A percentile compares a stretch with the other conserved stretches of the same genome.
These are phyloP conservation scores for Oemleria cerasiformis DNA, from an alignment of 306 rosid species.

Conservation along the genomic window DNA sequence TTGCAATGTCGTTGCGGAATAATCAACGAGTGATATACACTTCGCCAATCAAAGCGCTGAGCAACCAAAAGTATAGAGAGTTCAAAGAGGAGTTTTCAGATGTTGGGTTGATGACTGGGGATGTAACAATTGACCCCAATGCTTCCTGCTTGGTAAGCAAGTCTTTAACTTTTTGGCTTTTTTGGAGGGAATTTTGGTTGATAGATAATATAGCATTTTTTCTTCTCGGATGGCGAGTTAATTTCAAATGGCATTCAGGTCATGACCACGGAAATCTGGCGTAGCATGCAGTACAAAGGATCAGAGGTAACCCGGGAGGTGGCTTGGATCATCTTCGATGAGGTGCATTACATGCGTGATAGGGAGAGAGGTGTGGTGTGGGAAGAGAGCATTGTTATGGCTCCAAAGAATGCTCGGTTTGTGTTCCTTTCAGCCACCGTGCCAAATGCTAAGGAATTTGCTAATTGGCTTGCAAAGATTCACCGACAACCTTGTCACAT, in stretches of 20 bases:
- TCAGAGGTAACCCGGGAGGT: conserved; percentile 87
- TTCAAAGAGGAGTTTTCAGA: conserved; percentile 90
- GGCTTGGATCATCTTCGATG: conserved; percentile 94
- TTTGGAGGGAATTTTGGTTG: neutral
- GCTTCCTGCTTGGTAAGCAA: conserved; percentile 77
- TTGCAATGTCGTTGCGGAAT: conserved; percentile 81
- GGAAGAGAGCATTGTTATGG: conserved; percentile 99
- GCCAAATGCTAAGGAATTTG: conserved; percentile 92
- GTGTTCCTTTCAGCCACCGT: conserved; percentile 95
- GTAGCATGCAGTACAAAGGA: conserved; percentile 97
- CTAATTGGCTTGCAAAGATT: conserved; percentile 97
- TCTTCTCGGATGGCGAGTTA: neutral
- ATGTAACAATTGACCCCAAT: conserved; percentile 87
- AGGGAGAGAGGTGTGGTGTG: conserved; percentile 96
- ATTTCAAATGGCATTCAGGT: conserved; percentile 49
- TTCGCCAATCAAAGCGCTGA: conserved; percentile 91
- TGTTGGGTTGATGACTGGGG: conserved; percentile 98
- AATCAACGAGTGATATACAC: conserved; percentile 90
- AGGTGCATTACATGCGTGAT: conserved; percentile 97
- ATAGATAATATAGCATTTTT: neutral
- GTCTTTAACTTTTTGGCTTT: neutral
- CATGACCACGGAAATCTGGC: conserved; percentile 97
- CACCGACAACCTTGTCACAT: conserved; percentile 95
- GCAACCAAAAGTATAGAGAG: conserved; percentile 94
- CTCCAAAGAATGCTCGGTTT: conserved; percentile 85